phyloP scores from a whole-genome alignment of 495 filamentous ascomycete genomes.

The Parachaetomium inaequale region DNA sequence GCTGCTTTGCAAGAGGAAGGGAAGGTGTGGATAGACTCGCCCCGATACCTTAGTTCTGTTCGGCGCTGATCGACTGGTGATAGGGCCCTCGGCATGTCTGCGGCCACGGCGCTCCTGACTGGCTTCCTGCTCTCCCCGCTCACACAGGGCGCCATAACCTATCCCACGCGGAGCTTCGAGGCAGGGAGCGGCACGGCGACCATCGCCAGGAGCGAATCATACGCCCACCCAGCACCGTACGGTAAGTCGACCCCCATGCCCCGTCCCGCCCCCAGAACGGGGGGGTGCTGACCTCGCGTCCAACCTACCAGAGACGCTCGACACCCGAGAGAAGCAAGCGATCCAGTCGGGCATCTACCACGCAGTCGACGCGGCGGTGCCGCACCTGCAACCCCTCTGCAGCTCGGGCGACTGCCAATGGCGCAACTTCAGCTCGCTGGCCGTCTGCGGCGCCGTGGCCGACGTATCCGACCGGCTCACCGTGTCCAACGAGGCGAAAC shows the following conservation, averaged over 20 bases:
- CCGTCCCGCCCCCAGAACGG: not conserved
- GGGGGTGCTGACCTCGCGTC: not conserved
- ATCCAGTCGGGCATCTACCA: conserved; percentile 43
- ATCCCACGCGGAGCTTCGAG: conserved; percentile 21
- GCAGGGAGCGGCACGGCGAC: conserved; percentile 16
- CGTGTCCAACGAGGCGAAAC: conserved; percentile 16
- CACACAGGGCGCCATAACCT: conserved; percentile 44
- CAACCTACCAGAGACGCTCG: conserved; percentile 23
- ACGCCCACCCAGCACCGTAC: conserved; percentile 20
- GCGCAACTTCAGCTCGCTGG: conserved; percentile 42
- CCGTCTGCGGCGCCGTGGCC: conserved; percentile 41
- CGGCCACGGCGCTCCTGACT: conserved; percentile 39
- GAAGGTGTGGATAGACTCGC: conserved; percentile 21
- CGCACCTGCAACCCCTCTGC: conserved; percentile 30
- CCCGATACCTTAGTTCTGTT: not conserved
- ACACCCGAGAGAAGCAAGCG: conserved; percentile 35
- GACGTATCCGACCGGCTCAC: conserved; percentile 35
- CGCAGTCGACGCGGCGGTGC: conserved; percentile 22
- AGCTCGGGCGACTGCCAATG: conserved; percentile 47
- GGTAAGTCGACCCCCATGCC: conserved; percentile 10
- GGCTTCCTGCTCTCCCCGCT: conserved; percentile 43
- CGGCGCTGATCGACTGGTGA: conserved; percentile 6
- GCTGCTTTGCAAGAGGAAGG: conserved; percentile 33
- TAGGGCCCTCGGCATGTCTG: conserved; percentile 41
- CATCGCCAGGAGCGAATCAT: conserved; percentile 23